Evolutionary conservation across 2,329 filamentous ascomycete genomes (phyloP), one percentile per base, ranked within the genome.

Genomic region (Aspergillus neoniger): DNA sequence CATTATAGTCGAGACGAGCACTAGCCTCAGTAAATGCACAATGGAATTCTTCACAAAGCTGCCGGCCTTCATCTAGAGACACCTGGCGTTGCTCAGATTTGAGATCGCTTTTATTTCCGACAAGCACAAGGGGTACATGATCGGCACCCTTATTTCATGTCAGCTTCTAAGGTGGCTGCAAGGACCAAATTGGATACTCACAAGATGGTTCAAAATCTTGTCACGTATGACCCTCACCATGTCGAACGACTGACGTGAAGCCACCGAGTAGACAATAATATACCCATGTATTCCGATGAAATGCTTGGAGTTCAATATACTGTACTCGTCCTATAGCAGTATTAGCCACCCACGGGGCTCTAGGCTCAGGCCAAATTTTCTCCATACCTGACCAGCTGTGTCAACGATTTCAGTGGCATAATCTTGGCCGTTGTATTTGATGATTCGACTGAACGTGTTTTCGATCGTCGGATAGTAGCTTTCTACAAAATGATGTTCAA

Each of bases 211-310:
- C 60, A 99, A 82, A 64, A 99, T 97, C 84, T 98, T 99, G 76
- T 98, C 94, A 25, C 93, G 85, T 67, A 99, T 96, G 62, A 97
- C 92, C 72, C 91, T 88, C 54, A 96, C 90, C 94, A 98, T 99
- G 76, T 99, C 95, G 73, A 97, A 98, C 9, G 92, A 96, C 70
- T 95, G 91, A 72, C 91, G 88, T 51, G 91, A 96, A 21, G 91
- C 91, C 53, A 99, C 93, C n/a, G 93, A 96, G 80, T 99, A 99
- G 52, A 97, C 94, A 62, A 99, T 89, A 86, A 99, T 92, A 78
- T 98, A 99, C 59, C 95, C 95, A 81, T 99, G 95, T 68, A 98
- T 98, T 65, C 95, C 95, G 76, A 99, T 98, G 72, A 98, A 98
- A 76, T 98, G 94, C 81, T 98, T 98, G 64, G 91, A 96, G 79